Base-by-base conservation (phyloP, 2,329 filamentous ascomycete species). In the Trichophyton simii region DNA sequence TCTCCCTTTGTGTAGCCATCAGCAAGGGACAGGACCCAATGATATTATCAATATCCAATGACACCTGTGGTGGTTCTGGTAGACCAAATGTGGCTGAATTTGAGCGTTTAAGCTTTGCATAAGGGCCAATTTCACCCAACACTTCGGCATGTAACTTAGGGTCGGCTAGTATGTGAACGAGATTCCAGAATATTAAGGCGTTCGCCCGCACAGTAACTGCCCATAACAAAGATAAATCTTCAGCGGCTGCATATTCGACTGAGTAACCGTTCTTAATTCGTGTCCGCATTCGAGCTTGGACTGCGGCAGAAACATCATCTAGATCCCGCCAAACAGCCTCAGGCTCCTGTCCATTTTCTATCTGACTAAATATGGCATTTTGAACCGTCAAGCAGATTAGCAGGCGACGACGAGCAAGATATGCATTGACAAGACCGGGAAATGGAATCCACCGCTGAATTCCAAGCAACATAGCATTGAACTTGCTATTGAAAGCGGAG, bases 371-470 rank as follows among this genome's bases (percentile, higher is more conserved):
- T 2, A 77, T 77, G 18, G 70, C 68, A 57, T 79, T 75, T 15
- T 77, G 75, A 15, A 73, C 71, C 3, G 73, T 70, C 50, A 81
- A 66, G 8, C 72, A 70, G 57, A 73, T 65, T 41, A 76, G 68
- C 31, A 80, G 66, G 55, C 75, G 72, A 31, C 72, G 71, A 9
- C 79, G 72, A 18, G 78, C 77, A 42, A 77, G 72, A 66, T 80
- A 76, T 8, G 81, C 79, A 31, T 73, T 70, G 2, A 77, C 77
- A 9, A 82, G 69, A 0, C 76, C 73, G 1, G 81, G 81, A 28
- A 81, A 72, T 2, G 83, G 83, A 18, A 79, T 69, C 75, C 80
- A 82, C 22, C 80, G 76, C 13, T 83, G 82, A 3, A 83, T 67
- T 0, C 83, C 83, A 8, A 80, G 73, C 2, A 81, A 73, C 31